Base-by-base conservation (phyloP, 2,329 filamentous ascomycete species). In the Aureobasidium sp. region DNA sequence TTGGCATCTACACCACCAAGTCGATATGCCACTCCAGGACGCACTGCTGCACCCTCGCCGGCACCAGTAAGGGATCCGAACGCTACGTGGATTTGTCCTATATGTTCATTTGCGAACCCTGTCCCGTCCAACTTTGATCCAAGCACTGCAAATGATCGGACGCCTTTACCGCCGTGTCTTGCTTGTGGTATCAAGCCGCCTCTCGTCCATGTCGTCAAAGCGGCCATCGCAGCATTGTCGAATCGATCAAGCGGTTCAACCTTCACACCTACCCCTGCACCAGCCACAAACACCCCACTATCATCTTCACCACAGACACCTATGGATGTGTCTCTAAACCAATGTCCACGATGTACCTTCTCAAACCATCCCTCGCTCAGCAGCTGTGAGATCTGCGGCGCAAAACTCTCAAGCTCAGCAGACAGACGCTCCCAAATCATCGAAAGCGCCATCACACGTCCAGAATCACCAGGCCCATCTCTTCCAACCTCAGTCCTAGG, bases 51-150 rank as follows among this genome's bases (percentile, higher is more conserved):
- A 15, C 77, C 80, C 17, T 77, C 82, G n/a, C 71, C 76, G 15
- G 77, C 83, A 3, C 70, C 75, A 1, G 75, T 81, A 15, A 73
- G 15, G 82, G 80, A 70, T 41, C 56, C 71, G 66, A 83, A 80
- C 64, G 90, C 90, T 6, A 97, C 91, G 4, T 97, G 93, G 93
- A 87, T 97, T 22, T 97, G 93, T 77, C 88, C 90, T 1, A 97
- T 97, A 70, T 97, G 93, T 79, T 93, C 89, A 67, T 95, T 96
- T 71, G 93, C 92, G 11, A 97, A 97, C 70, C 88, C 90, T 0
- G 86, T 97, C 1, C 92, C 94, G 0, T 89, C 90, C 41, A 97
- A 96, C 73, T 97, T 97, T 72, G 93, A 97, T 69, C 89, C 91
- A 0, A 82, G 87, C 1, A 87, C 88, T 2, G 91, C 91, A 9